These are phyloP conservation scores for Triglochin maritima DNA, from an alignment of 106 monocot species.

Conservation along the genomic window DNA sequence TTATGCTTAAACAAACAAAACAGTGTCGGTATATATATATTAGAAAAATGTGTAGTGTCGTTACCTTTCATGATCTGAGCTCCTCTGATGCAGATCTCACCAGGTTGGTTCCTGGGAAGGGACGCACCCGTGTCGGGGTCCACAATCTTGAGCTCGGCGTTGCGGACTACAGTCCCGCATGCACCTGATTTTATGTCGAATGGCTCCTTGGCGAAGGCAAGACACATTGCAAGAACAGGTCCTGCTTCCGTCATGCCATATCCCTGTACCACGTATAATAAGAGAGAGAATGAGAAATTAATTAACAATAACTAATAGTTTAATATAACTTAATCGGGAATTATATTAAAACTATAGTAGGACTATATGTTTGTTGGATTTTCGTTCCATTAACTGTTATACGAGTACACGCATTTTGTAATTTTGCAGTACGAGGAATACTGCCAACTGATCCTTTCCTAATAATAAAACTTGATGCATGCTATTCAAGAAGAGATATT, in stretches of 20 bases:
- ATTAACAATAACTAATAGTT: background rate
- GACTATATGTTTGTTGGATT: too few relatives aligned
- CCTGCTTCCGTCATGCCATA: slow-evolving; percentile 87
- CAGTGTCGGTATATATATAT: background rate
- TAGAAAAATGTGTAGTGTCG: background rate
- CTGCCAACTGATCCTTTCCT: too few relatives aligned
- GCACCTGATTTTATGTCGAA: slow-evolving; percentile 35
- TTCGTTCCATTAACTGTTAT: too few relatives aligned
- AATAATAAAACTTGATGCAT: too few relatives aligned
- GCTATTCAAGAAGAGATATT: too few relatives aligned
- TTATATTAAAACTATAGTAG: too few relatives aligned
- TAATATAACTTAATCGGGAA: too few relatives aligned
- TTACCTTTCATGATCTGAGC: slow-evolving; percentile 56
- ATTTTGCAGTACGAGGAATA: too few relatives aligned
- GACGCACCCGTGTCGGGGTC: slow-evolving; percentile 34
- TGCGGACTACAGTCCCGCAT: slow-evolving; percentile 45
- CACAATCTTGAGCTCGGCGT: slow-evolving; percentile 46
- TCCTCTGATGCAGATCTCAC: slow-evolving; percentile 53
- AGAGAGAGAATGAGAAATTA: background rate
- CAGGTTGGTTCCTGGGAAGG: slow-evolving; percentile 23
- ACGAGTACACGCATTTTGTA: too few relatives aligned
- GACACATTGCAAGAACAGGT: slow-evolving; percentile 49
- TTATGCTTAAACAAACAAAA: too few relatives aligned
- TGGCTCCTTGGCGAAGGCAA: slow-evolving; percentile 52
- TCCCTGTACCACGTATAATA: slow-evolving; percentile 16